Evolutionary conservation across 805 yeast genomes (phyloP).

Genomic region (Brettanomyces nanus): DNA sequence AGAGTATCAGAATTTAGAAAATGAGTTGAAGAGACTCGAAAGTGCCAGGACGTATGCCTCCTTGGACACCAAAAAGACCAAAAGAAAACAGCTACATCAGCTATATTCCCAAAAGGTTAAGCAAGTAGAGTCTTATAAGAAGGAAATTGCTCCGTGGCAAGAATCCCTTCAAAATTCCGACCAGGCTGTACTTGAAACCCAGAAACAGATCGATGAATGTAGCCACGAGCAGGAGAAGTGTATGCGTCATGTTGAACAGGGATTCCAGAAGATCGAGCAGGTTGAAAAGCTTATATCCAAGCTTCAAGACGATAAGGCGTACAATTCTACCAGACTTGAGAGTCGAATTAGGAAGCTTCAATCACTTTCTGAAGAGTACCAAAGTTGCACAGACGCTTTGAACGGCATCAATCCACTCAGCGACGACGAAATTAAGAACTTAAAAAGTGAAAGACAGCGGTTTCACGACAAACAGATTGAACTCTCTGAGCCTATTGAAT

Average conservation of each 20-base stretch:
- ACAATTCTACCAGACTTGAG: slow-evolving; percentile 29
- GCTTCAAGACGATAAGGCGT: slow-evolving; percentile 25
- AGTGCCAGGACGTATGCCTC: slow-evolving; percentile 29
- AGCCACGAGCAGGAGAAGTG: slow-evolving; percentile 1
- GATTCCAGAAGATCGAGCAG: slow-evolving; percentile 7
- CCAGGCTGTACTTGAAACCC: slow-evolving; percentile 12
- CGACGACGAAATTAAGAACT: slow-evolving; percentile 15
- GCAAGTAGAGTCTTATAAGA: slow-evolving; percentile 16
- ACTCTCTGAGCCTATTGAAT: slow-evolving; percentile 12
- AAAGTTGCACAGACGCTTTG: slow-evolving; percentile 7
- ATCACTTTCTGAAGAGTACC: slow-evolving; percentile 17
- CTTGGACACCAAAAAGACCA: slow-evolving; percentile 27
- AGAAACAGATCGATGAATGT: slow-evolving; percentile 7
- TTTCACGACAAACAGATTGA: slow-evolving; percentile 17
- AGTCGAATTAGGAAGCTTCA: slow-evolving; percentile 28
- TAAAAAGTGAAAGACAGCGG: slow-evolving; percentile 19
- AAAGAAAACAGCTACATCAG: slow-evolving; percentile 21
- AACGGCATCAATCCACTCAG: slow-evolving; percentile 8
- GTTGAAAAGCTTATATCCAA: slow-evolving; percentile 21
- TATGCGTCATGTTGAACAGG: neutral
- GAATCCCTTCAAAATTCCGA: slow-evolving; percentile 11
- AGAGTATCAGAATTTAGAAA: slow-evolving; percentile 36
- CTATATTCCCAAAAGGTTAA: neutral
- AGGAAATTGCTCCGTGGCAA: slow-evolving; percentile 4
- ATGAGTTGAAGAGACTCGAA: slow-evolving; percentile 30